Evolutionary conservation across 192 early-diverging fungal species (phyloP), one percentile per base, ranked within the genome.

Genomic region (Coemansia sp.): DNA sequence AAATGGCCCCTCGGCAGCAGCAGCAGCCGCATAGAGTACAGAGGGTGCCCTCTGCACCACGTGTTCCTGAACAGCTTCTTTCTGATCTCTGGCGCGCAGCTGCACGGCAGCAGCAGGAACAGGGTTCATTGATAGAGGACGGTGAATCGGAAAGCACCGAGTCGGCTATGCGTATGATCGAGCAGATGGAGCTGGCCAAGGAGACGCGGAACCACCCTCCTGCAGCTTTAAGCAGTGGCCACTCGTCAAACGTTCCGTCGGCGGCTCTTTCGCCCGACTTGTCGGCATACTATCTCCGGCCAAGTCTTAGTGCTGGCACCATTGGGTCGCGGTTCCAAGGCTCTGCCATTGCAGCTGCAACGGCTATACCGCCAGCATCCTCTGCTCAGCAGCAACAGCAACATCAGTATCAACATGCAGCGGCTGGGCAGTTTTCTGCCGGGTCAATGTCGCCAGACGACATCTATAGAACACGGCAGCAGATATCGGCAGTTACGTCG

Each of bases 281-380:
- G 33, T 10, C 55, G 23, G 32, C 34, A 19, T 57, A 57, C 34
- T 36, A 36, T 36, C 5, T 32, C 55, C 25, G 34, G n/a, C 53
- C 33, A 25, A 53, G 36, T 42, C n/a, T 41, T 57, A 43, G 14
- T 19, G 54, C 25, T 20, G 63, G 55, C 22, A 38, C 63, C 25
- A 29, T 41, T 57, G 63, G 63, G 25, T 41, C 53, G 41, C 43
- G 63, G 41, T 15, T 42, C 32, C 63, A 57, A 45, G 63, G 63
- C 14, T 20, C 53, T 25, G 54, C 53, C 19, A 43, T 32, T 43
- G 55, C 20, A 19, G 63, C 63, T 33, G 53, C 54, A 42, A 57
- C 19, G 34, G 40, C 40, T 20, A 41, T 34, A 5, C 50, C 48
- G 29, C 32, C 55, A 32, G 41, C 55, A 56, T 35, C 53, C 23